Percentiles rank a stretch among this genome's conserved stretches.
Evolutionary conservation across 2,329 filamentous ascomycete species (phyloP).

Genomic region (Arthrobotrys megalospora): DNA sequence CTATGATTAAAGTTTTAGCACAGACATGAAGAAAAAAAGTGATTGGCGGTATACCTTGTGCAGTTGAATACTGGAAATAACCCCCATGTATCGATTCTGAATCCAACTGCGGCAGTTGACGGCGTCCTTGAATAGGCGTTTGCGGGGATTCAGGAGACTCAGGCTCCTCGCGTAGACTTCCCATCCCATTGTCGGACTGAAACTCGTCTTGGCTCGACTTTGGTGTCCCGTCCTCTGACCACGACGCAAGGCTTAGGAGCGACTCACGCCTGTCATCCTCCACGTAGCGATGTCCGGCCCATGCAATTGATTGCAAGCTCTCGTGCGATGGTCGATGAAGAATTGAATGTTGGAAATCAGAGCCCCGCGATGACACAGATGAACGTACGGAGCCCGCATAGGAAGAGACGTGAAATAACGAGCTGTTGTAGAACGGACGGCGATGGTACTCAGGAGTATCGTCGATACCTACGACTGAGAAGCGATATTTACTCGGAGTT

Average conservation of each 20-base stretch:
- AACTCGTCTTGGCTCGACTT: conserved; percentile 30
- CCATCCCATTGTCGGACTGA: not conserved
- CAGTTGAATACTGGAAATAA: not conserved
- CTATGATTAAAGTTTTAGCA: not conserved
- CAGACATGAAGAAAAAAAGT: not conserved
- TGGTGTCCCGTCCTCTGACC: conserved; percentile 57
- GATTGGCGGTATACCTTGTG: not conserved
- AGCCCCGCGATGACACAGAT: conserved; percentile 36
- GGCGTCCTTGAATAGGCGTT: conserved; percentile 30
- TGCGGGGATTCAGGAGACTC: not conserved
- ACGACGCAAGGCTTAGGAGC: conserved; percentile 43
- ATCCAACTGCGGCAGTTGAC: not conserved
- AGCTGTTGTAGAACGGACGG: conserved; percentile 43
- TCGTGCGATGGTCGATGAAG: conserved; percentile 32
- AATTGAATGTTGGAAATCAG: conserved; percentile 27
- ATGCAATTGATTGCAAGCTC: conserved; percentile 54
- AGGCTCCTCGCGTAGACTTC: not conserved
- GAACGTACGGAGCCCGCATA: conserved; percentile 15
- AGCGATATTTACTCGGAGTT: conserved; percentile 27
- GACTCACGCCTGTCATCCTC: conserved; percentile 26
- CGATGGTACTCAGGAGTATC: conserved; percentile 37
- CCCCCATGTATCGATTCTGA: not conserved
- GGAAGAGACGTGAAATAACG: conserved; percentile 24
- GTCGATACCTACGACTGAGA: conserved; percentile 40
- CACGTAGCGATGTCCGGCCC: conserved; percentile 38